phyloP scores from a whole-genome alignment of 2,329 filamentous ascomycete genomes.

The Alternaria gansuensis region DNA sequence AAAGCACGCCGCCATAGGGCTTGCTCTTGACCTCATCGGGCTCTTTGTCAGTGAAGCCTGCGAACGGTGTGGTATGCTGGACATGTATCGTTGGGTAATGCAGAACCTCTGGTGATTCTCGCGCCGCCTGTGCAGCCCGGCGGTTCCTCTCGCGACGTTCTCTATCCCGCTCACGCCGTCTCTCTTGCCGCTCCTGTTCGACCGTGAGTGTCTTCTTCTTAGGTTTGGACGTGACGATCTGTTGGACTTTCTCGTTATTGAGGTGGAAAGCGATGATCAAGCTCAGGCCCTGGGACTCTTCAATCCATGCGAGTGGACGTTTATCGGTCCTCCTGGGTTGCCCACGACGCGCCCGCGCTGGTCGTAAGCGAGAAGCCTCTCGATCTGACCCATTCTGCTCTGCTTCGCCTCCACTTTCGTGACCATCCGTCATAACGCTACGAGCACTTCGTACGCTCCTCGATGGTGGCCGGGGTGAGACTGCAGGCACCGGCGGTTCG shows the following conservation, averaged over 20 bases:
- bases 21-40: constrained; percentile 89
- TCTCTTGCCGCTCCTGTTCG: constrained; percentile 45
- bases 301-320: constrained; percentile 49
- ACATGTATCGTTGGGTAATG: constrained; percentile 68
- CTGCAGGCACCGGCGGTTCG: constrained; percentile 39
- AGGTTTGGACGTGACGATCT: constrained; percentile 67
- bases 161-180: constrained; percentile 46
- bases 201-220: constrained; percentile 57
- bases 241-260: constrained; percentile 65
- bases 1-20: constrained; percentile 93
- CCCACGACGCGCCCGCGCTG: constrained; percentile 45
- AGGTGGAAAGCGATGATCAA: constrained; percentile 49
- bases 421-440: constrained; percentile 41
- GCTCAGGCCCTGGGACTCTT: constrained; percentile 44
- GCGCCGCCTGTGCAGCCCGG: constrained; percentile 55
- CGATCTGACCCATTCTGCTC: constrained; percentile 44
- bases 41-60: constrained; percentile 88
- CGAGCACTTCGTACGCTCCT: constrained; percentile 34
- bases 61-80: constrained; percentile 79
- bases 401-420: constrained; percentile 42
- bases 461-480: constrained; percentile 43
- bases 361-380: constrained; percentile 42
- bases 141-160: constrained; percentile 58
- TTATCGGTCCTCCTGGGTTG: constrained; percentile 49
- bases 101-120: constrained; percentile 57